Evolutionary conservation across 176 grass and related monocot species (phyloP).

Genomic region (Metroxylon sagu): DNA sequence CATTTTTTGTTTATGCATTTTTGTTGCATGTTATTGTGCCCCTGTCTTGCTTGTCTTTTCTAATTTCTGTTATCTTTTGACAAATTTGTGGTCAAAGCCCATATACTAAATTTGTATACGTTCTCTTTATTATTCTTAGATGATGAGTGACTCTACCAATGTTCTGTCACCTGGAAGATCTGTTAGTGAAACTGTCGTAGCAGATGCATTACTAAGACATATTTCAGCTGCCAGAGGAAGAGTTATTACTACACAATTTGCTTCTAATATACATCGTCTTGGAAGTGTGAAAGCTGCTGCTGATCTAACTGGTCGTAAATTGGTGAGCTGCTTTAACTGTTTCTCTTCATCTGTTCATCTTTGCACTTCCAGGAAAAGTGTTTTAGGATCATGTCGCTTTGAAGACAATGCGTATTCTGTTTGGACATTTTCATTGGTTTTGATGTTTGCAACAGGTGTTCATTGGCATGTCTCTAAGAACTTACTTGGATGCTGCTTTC

Average conservation of each 20-base stretch:
- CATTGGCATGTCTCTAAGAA: slow-evolving; percentile 96
- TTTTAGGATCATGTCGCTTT: no score
- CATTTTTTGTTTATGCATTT: no score
- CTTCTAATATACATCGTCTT: slow-evolving; percentile 98
- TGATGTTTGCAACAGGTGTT: slow-evolving; percentile 67
- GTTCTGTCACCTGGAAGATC: slow-evolving; percentile 96
- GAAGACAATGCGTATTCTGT: no score
- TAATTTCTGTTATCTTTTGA: background rate
- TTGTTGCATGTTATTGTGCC: no score
- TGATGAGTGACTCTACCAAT: slow-evolving; percentile 99
- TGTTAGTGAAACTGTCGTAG: slow-evolving; percentile 87
- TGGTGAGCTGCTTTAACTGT: slow-evolving; percentile 39
- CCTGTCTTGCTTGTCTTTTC: no score
- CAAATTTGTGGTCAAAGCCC: background rate
- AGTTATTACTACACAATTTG: slow-evolving; percentile 97
- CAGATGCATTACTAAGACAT: slow-evolving; percentile 60
- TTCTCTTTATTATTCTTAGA: slow-evolving; percentile 34
- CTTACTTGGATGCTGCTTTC: slow-evolving; percentile 97
- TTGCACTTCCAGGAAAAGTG: background rate
- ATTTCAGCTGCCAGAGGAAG: slow-evolving; percentile 95
- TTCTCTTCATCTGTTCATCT: background rate
- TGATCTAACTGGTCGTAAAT: slow-evolving; percentile 81
- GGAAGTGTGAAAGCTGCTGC: slow-evolving; percentile 97
- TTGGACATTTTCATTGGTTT: slow-evolving; percentile 2
- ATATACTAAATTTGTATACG: background rate